phyloP scores from a whole-genome alignment of 2,329 filamentous ascomycete species.

The Colletotrichum scovillei region DNA sequence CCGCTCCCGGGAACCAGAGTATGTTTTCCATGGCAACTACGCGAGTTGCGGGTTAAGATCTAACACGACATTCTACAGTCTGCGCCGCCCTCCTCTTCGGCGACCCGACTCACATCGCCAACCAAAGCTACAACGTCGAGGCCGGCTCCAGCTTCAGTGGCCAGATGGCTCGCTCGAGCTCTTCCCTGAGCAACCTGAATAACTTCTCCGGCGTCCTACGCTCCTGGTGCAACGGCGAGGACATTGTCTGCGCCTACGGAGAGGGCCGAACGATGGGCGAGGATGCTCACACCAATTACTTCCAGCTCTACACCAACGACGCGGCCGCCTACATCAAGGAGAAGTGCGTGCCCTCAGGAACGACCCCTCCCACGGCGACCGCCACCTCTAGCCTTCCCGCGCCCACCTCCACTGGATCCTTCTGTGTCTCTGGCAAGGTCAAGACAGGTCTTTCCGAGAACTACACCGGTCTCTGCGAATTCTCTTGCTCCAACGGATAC shows the following conservation, averaged over 20 bases:
- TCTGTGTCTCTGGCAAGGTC: conserved; percentile 43
- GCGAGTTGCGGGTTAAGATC: background rate
- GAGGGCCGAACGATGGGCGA: conserved; percentile 38
- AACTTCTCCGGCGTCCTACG: conserved; percentile 35
- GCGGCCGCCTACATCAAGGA: conserved; percentile 33
- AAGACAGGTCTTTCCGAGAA: conserved; percentile 42
- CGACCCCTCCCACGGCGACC: conserved; percentile 8
- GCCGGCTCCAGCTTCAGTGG: conserved; percentile 38
- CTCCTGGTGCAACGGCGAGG: conserved; percentile 49
- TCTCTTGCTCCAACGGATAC: conserved; percentile 45
- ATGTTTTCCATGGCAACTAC: conserved; percentile 33
- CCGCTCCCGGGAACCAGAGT: conserved; percentile 46
- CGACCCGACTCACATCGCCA: conserved; percentile 47
- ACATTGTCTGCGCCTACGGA: conserved; percentile 53
- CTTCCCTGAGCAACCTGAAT: conserved; percentile 25
- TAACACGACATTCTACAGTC: conserved; percentile 37
- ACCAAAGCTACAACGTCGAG: conserved; percentile 47
- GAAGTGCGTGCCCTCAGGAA: conserved; percentile 22
- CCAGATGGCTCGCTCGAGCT: conserved; percentile 22
- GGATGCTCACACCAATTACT: conserved; percentile 49
- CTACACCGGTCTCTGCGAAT: conserved; percentile 50
- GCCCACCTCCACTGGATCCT: conserved; percentile 25
- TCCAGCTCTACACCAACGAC: conserved; percentile 31
- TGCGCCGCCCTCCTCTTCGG: conserved; percentile 48
- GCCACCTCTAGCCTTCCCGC: conserved; percentile 16